Evolutionary conservation across 768 basidiomycete species (phyloP).

Genomic region (Mycena rosella): DNA sequence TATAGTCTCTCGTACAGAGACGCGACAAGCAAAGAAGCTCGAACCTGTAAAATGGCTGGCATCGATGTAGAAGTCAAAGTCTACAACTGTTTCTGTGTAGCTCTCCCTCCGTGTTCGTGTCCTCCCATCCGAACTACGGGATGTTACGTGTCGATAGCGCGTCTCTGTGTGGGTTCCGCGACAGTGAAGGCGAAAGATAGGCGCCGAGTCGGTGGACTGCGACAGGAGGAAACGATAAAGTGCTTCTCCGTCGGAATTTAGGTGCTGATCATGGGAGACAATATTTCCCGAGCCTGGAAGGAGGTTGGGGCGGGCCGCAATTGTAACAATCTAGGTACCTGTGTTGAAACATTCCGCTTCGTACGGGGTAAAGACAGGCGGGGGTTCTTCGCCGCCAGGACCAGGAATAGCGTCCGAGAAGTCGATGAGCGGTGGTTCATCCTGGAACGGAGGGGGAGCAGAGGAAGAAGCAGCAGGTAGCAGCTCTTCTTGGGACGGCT

Average conservation of each 20-base stretch:
- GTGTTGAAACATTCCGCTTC: slow-evolving; percentile 70
- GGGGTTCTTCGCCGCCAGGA: slow-evolving; percentile 58
- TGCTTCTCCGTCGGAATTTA: slow-evolving; percentile 74
- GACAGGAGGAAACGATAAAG: slow-evolving; percentile 80
- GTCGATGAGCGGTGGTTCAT: slow-evolving; percentile 32
- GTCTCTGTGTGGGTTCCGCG: slow-evolving; percentile 70
- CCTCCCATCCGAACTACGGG: slow-evolving; percentile 49
- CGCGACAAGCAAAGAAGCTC: no score
- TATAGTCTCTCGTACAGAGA: no score
- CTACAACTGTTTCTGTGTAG: slow-evolving; percentile 71
- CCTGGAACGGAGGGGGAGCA: slow-evolving; percentile 27
- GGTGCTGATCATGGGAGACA: slow-evolving; percentile 77
- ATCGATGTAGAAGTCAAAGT: slow-evolving; percentile 80
- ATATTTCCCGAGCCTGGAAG: slow-evolving; percentile 64
- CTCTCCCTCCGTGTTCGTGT: slow-evolving; percentile 55
- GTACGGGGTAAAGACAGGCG: slow-evolving; percentile 74
- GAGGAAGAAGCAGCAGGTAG: slow-evolving; percentile 6
- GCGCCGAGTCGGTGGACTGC: slow-evolving; percentile 61
- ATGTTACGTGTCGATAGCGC: slow-evolving; percentile 60
- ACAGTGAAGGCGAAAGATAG: slow-evolving; percentile 61
- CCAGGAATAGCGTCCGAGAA: slow-evolving; percentile 29
- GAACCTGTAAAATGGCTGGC: slow-evolving; percentile 58
- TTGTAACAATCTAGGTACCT: no score
- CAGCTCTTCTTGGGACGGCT: background rate
- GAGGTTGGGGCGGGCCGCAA: no score